Base-by-base conservation (phyloP, 345 rosid species). In the Kernera saxatilis region DNA sequence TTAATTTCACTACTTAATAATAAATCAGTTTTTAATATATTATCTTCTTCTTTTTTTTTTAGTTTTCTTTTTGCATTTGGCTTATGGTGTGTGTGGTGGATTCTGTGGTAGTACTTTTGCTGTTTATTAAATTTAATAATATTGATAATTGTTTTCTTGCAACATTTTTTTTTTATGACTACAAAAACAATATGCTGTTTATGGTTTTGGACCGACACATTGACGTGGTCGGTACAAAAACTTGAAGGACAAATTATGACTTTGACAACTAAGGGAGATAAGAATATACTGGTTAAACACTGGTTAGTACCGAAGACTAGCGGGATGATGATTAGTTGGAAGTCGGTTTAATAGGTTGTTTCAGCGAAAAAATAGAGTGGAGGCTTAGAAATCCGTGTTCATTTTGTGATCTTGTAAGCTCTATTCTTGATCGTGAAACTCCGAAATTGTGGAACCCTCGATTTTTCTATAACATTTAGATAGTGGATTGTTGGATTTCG, bases 41-140 rank as follows among this genome's bases (percentile, higher is more conserved):
- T 13, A 14, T 41, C 4, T 3, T 33, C 2, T 33, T 8, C 36
- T 4, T 48, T 21, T 18, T 45, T 58, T 27, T 25, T 14, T 21
- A 46, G 10, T 9, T 30, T 6, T n/a, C 18, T 17, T 57, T 58
- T 41, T 44, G 18, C 17, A 30, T 55, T 43, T 68, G 43, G 25
- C 8, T 8, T 19, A 48, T 57, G 37, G 56, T 69, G 46, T 37
- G 64, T 59, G 55, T 69, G 66, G 57, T 69, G 37, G 64, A 43
- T 21, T 37, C n/a, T 19, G 30, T 40, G 5, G 51, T 21, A 30
- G 15, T 30, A 29, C 13, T 22, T 5, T 67, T 41, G 44, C 32
- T 26, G 18, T 36, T 56, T 37, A 14, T 30, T 37, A 52, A 39
- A 35, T 35, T 35, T 37, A 32, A 22, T 65, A 63, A 48, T 22